Evolutionary conservation across 208 protist species (phyloP).

Genomic region (Porcisia deanei): DNA sequence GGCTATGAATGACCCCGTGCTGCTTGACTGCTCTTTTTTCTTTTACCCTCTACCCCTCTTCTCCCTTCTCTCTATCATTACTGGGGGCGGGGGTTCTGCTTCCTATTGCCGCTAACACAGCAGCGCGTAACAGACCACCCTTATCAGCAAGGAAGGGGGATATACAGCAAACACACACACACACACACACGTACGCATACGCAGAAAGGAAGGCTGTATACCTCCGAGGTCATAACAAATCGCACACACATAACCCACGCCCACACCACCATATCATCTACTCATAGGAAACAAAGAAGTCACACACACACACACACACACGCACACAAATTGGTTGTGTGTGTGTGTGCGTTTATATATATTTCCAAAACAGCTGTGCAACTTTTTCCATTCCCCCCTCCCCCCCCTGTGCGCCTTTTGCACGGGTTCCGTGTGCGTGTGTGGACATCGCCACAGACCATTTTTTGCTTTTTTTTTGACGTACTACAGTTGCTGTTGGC

Average conservation of each 20-base stretch:
- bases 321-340: not conserved
- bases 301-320: not conserved
- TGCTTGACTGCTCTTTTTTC: not conserved
- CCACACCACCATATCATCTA: not conserved
- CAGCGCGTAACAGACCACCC: not conserved
- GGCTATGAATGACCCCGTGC: not conserved
- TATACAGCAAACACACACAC: too few relatives aligned
- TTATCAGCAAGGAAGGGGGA: not conserved
- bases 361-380: not conserved
- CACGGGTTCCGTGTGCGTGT: not conserved
- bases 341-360: not conserved
- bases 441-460: slow-evolving; percentile 6
- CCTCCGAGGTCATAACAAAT: not conserved
- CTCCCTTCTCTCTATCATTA: not conserved
- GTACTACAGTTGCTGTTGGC: not conserved
- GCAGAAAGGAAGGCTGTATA: not conserved
- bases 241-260: not conserved
- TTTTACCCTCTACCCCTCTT: not conserved
- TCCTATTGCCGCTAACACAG: not conserved
- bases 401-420: not conserved
- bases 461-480: not conserved
- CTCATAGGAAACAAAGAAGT: not conserved
- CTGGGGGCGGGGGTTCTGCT: not conserved
- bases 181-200: not conserved
- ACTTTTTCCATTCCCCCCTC: slow-evolving; percentile 11